phyloP scores from a whole-genome alignment of 345 rosid genomes.

The Draba incana region DNA sequence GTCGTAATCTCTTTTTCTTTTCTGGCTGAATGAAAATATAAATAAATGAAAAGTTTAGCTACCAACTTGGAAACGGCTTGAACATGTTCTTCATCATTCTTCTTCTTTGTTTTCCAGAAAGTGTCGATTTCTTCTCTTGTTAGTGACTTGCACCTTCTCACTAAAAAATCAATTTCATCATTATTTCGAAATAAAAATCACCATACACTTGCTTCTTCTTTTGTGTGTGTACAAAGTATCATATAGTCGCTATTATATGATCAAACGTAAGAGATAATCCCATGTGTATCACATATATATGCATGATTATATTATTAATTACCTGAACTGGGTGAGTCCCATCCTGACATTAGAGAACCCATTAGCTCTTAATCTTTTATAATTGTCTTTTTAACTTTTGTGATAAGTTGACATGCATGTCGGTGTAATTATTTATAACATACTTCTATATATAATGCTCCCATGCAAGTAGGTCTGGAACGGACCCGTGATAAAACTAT shows the following conservation, averaged over 20 bases:
- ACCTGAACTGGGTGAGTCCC: conserved; percentile 83
- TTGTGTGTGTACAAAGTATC: background rate
- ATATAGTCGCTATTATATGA: background rate
- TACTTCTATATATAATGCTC: conserved; percentile 29
- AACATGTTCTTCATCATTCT: conserved; percentile 60
- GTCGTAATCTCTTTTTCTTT: conserved; percentile 29
- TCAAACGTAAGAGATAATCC: background rate
- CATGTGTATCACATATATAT: background rate
- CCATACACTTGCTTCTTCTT: too few species aligned
- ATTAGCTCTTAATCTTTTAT: conserved; percentile 40
- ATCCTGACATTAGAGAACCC: conserved; percentile 98
- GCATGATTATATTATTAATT: conserved; percentile 16
- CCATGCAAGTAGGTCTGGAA: background rate
- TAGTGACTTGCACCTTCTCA: conserved; percentile 63
- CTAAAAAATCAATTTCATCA: conserved; percentile 42
- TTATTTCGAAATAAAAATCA: background rate
- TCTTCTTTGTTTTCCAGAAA: conserved; percentile 74
- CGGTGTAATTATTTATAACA: background rate
- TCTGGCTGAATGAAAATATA: conserved; percentile 12
- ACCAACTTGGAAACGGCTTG: conserved; percentile 46
- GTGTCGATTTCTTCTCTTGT: conserved; percentile 77
- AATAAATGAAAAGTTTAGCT: conserved; percentile 44
- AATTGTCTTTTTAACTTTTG: background rate
- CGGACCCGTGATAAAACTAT: too few species aligned
- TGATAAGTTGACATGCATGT: conserved; percentile 1